Base-by-base conservation (phyloP, 2,329 filamentous ascomycete species). In the Cladosporium sp. region DNA sequence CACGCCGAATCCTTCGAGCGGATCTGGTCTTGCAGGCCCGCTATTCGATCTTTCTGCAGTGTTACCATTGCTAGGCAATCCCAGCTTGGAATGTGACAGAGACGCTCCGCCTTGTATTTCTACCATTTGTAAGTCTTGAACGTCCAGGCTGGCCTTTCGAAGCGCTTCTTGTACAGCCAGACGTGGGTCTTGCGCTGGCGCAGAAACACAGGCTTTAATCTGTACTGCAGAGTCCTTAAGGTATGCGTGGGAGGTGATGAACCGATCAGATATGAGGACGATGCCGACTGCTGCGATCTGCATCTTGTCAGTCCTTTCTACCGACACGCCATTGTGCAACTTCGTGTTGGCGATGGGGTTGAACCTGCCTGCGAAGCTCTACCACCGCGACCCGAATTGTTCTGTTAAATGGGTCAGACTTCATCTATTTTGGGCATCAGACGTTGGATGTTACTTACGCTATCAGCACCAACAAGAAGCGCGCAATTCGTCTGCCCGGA, bases 201-300 rank as follows among this genome's bases (percentile, higher is more conserved):
- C 25, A 8, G 59, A 19, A 11, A 50, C 41, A 41, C 27, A 54
- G 29, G 53, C 59, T 22, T 29, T 40, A 25, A 62, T 52, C 25
- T 50, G 30, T 35, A 59, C 49, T 15, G 60, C 54, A 3, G 50
- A 51, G 49, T 62, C 59, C 43, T 54, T 61, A 16, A 62, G 43
- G 40, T 60, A 62, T 32, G 57, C 57, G 46, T 60, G 59, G 1
- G 59, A 57, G 11, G 48, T 58, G 22, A 61, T 52, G 39, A 62
- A 60, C 2, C 50, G 46, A 22, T 58, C 55, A 9, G 58, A 60
- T 19, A 62, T 55, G 20, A 62, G 38, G 9, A 62, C 52, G 2
- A 56, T 36, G 8, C 54, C 60, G 15, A 59, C 51, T 16, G 56
- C 41, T 7, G 53, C 48, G 20, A 50, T 39, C 51, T 54, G 13